A percentile compares a stretch with the other conserved stretches of the same genome.
These are phyloP conservation scores for Trametes gibbosa DNA, from an alignment of 768 basidiomycete genomes.

Conservation along the genomic window DNA sequence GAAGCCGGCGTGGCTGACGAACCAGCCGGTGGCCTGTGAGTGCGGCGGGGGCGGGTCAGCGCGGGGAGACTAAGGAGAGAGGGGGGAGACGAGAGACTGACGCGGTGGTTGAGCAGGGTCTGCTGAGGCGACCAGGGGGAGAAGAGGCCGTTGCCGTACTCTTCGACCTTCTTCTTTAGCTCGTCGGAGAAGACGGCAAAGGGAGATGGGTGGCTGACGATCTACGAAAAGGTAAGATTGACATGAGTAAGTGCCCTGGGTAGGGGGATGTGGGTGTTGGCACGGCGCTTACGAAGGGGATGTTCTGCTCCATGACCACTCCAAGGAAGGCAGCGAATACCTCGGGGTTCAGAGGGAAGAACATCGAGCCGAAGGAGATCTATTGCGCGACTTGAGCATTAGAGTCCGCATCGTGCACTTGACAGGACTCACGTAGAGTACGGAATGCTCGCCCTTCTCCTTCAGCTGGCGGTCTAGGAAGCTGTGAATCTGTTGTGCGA, in stretches of 20 bases:
- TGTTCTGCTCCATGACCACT: constrained; percentile 21
- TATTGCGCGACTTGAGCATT: not conserved
- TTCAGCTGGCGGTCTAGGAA: not conserved
- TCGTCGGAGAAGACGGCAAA: constrained; percentile 18
- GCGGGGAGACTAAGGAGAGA: not conserved
- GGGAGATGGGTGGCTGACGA: constrained; percentile 20
- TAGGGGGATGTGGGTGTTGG: too few species aligned
- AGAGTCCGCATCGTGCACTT: not conserved
- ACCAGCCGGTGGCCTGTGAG: constrained; percentile 24
- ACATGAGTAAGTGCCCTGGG: not conserved
- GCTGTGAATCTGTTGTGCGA: constrained; percentile 2
- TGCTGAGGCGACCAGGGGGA: constrained; percentile 29
- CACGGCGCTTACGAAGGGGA: constrained; percentile 22
- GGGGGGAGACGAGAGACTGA: constrained; percentile 5
- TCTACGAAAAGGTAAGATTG: constrained; percentile 2
- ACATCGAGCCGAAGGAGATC: constrained; percentile 26
- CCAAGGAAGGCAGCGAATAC: constrained; percentile 22
- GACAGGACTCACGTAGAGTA: constrained; percentile 22
- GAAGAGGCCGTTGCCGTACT: constrained; percentile 21
- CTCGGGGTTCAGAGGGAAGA: constrained; percentile 20
- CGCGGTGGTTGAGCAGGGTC: constrained; percentile 24
- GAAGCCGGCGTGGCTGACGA: constrained; percentile 25
- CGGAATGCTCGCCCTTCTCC: constrained; percentile 16
- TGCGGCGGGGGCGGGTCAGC: not conserved
- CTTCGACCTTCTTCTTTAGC: constrained; percentile 12